Evolutionary conservation across 129 eudicot species (phyloP).

Genomic region (Apium graveolens): DNA sequence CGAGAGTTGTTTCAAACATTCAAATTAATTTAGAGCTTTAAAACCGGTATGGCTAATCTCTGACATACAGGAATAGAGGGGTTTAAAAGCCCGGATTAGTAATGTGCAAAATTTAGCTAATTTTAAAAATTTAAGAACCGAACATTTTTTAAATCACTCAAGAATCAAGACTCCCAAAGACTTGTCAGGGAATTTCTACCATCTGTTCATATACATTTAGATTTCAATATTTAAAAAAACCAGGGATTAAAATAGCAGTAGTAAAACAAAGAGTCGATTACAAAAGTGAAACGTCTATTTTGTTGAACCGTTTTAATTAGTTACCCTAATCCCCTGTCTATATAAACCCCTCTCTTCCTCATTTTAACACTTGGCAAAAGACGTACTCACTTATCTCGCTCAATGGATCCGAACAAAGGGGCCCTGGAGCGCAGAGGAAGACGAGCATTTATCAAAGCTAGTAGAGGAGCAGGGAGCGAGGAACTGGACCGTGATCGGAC

Average conservation of each 20-base stretch:
- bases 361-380: neutral
- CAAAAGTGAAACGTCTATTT: constrained; percentile 19
- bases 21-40: too few species aligned
- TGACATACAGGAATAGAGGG: too few species aligned
- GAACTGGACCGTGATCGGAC: constrained; percentile 18
- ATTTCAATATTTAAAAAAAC: neutral
- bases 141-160: neutral
- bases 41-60: too few species aligned
- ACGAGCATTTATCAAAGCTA: constrained; percentile 1
- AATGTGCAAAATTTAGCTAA: neutral
- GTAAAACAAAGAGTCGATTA: constrained; percentile 5
- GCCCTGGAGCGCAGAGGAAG: constrained; percentile 21
- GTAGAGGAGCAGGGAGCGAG: constrained; percentile 14
- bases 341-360: constrained; percentile 9
- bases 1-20: too few species aligned
- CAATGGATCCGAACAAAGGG: constrained; percentile 19
- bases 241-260: neutral
- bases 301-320: constrained; percentile 7
- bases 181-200: neutral
- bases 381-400: too few species aligned
- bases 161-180: too few species aligned
- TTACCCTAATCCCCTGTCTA: constrained; percentile 16
- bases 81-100: too few species aligned
- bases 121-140: neutral
- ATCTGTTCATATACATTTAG: neutral